Evolutionary conservation across 2,329 filamentous ascomycete genomes (phyloP).

Genomic region (Hyphodiscus sp.): DNA sequence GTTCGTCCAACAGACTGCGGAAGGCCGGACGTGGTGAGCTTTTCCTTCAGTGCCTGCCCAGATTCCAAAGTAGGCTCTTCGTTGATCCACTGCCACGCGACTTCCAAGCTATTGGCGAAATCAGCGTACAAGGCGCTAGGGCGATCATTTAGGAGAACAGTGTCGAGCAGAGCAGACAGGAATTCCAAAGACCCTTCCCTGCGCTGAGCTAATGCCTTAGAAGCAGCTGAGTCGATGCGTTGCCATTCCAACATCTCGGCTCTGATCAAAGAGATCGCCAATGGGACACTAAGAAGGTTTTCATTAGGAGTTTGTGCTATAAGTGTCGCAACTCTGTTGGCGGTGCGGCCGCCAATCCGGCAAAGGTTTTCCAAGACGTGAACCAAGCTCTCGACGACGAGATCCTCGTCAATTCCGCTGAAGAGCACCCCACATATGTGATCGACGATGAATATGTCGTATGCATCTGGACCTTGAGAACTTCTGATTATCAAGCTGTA

Average conservation of each 20-base stretch:
- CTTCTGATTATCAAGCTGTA: slow-evolving; percentile 57
- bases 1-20: slow-evolving; percentile 45
- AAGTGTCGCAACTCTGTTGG: slow-evolving; percentile 47
- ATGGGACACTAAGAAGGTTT: slow-evolving; percentile 49
- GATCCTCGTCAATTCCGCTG: slow-evolving; percentile 41
- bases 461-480: slow-evolving; percentile 54
- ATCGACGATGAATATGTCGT: slow-evolving; percentile 52
- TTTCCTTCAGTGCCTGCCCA: slow-evolving; percentile 65
- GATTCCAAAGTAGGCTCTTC: slow-evolving; percentile 62
- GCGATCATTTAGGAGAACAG: slow-evolving; percentile 70
- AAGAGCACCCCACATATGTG: slow-evolving; percentile 54
- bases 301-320: slow-evolving; percentile 52
- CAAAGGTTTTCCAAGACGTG: slow-evolving; percentile 55
- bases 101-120: slow-evolving; percentile 76
- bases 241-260: slow-evolving; percentile 58
- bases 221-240: slow-evolving; percentile 63
- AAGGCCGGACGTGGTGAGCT: slow-evolving; percentile 48
- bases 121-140: slow-evolving; percentile 77
- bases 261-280: slow-evolving; percentile 50
- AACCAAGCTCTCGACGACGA: slow-evolving; percentile 55
- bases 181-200: slow-evolving; percentile 71
- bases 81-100: slow-evolving; percentile 72
- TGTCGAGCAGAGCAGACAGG: slow-evolving; percentile 71
- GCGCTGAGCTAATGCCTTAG: slow-evolving; percentile 64
- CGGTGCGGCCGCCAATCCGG: slow-evolving; percentile 47